Evolutionary conservation across 1,139 yeast species (phyloP).

Genomic region (Nakaseomyces nivariensis): DNA sequence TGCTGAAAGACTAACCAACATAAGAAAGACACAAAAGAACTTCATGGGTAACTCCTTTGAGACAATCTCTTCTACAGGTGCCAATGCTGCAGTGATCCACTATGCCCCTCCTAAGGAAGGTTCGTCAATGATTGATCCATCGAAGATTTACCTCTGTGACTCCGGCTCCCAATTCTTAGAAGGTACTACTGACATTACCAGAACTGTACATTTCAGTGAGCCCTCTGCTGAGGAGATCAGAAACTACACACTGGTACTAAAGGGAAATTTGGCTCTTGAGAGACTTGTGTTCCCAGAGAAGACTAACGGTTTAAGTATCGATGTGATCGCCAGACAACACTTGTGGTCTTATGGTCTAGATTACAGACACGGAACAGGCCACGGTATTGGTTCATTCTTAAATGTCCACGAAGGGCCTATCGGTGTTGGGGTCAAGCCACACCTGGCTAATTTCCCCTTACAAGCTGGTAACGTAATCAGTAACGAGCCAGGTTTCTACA

Average conservation of each 20-base stretch:
- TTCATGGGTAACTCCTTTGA: slow-evolving; percentile 83
- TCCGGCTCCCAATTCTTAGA: slow-evolving; percentile 91
- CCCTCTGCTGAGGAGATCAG: slow-evolving; percentile 61
- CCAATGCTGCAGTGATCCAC: slow-evolving; percentile 90
- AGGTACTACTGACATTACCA: slow-evolving; percentile 94
- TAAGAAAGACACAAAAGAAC: slow-evolving; percentile 50
- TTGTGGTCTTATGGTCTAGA: slow-evolving; percentile 84
- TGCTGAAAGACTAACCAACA: slow-evolving; percentile 53
- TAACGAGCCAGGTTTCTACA: slow-evolving; percentile 94
- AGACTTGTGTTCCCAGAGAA: slow-evolving; percentile 75
- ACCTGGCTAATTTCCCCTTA: slow-evolving; percentile 27
- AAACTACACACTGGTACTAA: slow-evolving; percentile 81
- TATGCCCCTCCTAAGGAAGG: slow-evolving; percentile 63
- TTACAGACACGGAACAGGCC: slow-evolving; percentile 95
- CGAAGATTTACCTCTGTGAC: slow-evolving; percentile 75
- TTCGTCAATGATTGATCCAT: slow-evolving; percentile 61
- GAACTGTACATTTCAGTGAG: slow-evolving; percentile 72
- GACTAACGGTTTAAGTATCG: slow-evolving; percentile 75
- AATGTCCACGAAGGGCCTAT: slow-evolving; percentile 97
- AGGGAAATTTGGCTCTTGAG: slow-evolving; percentile 82
- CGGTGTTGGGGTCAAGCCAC: slow-evolving; percentile 66
- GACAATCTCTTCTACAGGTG: slow-evolving; percentile 87
- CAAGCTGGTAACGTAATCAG: slow-evolving; percentile 65
- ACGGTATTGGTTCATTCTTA: slow-evolving; percentile 87
- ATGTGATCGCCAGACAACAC: slow-evolving; percentile 79